These are phyloP conservation scores for Elongisporangium anandrum DNA, from an alignment of 352 stramenopile species.

Conservation along the genomic window DNA sequence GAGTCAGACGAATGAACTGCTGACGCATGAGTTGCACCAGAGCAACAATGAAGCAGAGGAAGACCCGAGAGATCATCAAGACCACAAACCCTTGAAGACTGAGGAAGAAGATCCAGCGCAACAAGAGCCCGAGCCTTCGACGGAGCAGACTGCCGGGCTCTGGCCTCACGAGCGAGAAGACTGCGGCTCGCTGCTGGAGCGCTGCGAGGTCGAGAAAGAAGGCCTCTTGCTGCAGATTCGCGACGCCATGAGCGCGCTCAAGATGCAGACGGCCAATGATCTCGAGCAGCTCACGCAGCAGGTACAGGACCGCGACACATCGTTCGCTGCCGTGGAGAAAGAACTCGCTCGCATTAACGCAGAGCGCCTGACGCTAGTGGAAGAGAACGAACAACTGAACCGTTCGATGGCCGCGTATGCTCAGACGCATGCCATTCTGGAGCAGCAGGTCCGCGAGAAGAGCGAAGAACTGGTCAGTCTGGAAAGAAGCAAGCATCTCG, in stretches of 20 bases:
- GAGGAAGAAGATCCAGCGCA: not conserved
- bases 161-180: not conserved
- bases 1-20: not conserved
- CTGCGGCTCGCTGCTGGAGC: not conserved
- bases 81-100: not conserved
- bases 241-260: not conserved
- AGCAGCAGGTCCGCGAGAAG: conserved; percentile 22
- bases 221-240: not conserved
- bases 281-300: not conserved
- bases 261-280: not conserved
- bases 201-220: conserved; percentile 4
- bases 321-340: not conserved
- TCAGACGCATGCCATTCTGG: conserved; percentile 20
- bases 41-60: not conserved
- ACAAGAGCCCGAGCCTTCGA: not conserved
- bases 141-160: not conserved
- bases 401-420: conserved; percentile 14
- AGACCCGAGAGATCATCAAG: not conserved
- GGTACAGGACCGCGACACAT: not conserved
- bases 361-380: not conserved
- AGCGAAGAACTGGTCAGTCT: conserved; percentile 9
- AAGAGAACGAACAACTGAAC: conserved; percentile 9
- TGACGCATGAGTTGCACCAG: not conserved
- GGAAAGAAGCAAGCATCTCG: not conserved
- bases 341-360: not conserved